These are phyloP conservation scores for Sphaerosporella brunnea DNA, from an alignment of 495 filamentous ascomycete species.

Conservation along the genomic window DNA sequence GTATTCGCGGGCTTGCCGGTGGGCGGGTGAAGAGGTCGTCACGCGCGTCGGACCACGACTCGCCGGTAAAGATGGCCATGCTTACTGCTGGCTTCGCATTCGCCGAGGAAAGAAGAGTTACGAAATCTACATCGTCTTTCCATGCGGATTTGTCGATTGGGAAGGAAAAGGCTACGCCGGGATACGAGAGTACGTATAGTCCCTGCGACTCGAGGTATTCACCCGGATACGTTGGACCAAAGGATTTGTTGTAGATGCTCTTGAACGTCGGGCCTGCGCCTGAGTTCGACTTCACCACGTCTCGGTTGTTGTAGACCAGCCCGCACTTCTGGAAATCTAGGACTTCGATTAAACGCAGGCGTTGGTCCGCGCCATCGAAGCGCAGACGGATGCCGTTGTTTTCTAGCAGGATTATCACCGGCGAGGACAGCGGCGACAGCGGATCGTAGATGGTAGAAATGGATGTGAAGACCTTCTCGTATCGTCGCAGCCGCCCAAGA, in stretches of 20 bases:
- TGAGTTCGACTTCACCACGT: conserved; percentile 48
- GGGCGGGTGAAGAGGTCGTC: conserved; percentile 54
- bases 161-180: conserved; percentile 82
- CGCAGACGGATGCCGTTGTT: conserved; percentile 73
- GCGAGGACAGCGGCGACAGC: conserved; percentile 48
- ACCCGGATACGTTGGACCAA: conserved; percentile 81
- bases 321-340: conserved; percentile 74
- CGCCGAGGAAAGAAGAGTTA: conserved; percentile 64
- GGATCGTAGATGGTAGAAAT: conserved; percentile 65
- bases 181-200: conserved; percentile 76
- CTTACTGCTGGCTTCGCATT: conserved; percentile 54
- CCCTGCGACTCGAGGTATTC: conserved; percentile 59
- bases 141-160: conserved; percentile 59
- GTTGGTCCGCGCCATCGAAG: conserved; percentile 87
- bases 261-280: conserved; percentile 61
- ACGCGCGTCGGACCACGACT: conserved; percentile 73
- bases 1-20: conserved; percentile 46
- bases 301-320: conserved; percentile 68
- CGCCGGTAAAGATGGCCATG: conserved; percentile 75
- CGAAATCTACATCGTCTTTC: conserved; percentile 65
- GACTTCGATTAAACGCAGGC: conserved; percentile 76
- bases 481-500: conserved; percentile 64
- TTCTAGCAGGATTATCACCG: conserved; percentile 55
- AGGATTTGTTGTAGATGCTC: conserved; percentile 76
- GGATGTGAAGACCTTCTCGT: conserved; percentile 60